Percentiles rank a stretch among this genome's conserved stretches.
phyloP scores from a whole-genome alignment of 2,329 filamentous ascomycete genomes.

The Graphiopsis chlorocephala region DNA sequence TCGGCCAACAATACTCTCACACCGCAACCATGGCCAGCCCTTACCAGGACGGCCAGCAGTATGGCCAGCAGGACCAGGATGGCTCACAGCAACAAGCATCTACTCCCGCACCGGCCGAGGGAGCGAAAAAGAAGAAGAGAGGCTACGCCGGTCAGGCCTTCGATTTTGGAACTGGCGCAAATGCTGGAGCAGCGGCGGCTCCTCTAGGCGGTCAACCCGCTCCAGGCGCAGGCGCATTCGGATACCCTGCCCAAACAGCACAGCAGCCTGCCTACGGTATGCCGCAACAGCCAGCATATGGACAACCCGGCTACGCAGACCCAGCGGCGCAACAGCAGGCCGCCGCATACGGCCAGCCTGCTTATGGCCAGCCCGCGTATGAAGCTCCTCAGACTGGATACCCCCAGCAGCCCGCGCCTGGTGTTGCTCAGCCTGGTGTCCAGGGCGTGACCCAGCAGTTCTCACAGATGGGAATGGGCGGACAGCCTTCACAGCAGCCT shows the following conservation, averaged over 20 bases:
- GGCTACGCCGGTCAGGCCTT: slow-evolving; percentile 93
- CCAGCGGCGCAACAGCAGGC: slow-evolving; percentile 10
- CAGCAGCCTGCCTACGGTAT: slow-evolving; percentile 33
- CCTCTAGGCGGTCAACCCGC: slow-evolving; percentile 36
- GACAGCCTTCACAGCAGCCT: slow-evolving; percentile 40
- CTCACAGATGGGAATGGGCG: slow-evolving; percentile 69
- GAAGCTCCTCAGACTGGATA: slow-evolving; percentile 68
- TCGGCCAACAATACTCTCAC: background rate
- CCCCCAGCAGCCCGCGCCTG: slow-evolving; percentile 39
- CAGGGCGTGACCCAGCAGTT: slow-evolving; percentile 79
- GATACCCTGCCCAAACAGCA: slow-evolving; percentile 44
- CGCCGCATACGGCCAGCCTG: slow-evolving; percentile 22
- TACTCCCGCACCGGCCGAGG: slow-evolving; percentile 25
- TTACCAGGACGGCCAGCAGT: slow-evolving; percentile 17
- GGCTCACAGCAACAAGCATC: slow-evolving; percentile 23
- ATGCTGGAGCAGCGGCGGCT: slow-evolving; percentile 50
- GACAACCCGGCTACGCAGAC: slow-evolving; percentile 22
- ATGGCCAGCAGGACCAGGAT: slow-evolving; percentile 18
- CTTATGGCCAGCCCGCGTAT: slow-evolving; percentile 54
- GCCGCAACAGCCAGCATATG: slow-evolving; percentile 32
- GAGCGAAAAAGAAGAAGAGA: slow-evolving; percentile 82
- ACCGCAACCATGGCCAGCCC: slow-evolving; percentile 13
- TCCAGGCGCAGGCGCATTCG: slow-evolving; percentile 28
- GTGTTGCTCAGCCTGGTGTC: slow-evolving; percentile 23
- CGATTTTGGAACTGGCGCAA: slow-evolving; percentile 84